Evolutionary conservation across 495 filamentous ascomycete genomes (phyloP), one percentile per base, ranked within the genome.

Genomic region (Aspergillus coremiiformis): DNA sequence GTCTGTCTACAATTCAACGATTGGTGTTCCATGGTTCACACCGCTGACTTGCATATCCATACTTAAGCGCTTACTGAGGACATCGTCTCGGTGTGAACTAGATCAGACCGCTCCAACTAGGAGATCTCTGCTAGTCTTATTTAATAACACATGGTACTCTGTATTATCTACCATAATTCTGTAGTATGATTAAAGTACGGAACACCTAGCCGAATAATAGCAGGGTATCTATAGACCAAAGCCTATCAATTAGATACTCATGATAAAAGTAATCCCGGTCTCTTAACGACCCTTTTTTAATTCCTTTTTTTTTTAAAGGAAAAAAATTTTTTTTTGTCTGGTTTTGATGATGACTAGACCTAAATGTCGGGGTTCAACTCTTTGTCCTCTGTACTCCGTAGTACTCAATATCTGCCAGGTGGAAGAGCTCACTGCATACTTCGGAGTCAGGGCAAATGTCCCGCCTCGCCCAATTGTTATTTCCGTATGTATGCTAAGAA

Each of bases 21-120:
- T 6, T 39, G 33, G 2, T 23, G 49, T 52, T 53, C 50, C 55
- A 50, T 57, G 51, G 55, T 54, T 58, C 55, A 17, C 50, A 47
- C 44, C 54, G n/a, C n/a, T n/a, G n/a, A n/a, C n/a, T n/a, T n/a
- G n/a, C n/a, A n/a, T n/a, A n/a, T n/a, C n/a, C n/a, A n/a, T n/a
- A n/a, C n/a, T n/a, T n/a, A n/a, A n/a, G n/a, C n/a, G n/a, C n/a
- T n/a, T n/a, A n/a, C n/a, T n/a, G n/a, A n/a, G n/a, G n/a, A n/a
- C n/a, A n/a, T n/a, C n/a, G 22, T 44, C 42, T 44, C 44, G 44
- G 33, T 15, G 33, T 6, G 33, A 15, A 37, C 6, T 35, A 7
- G 5, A 1, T 19, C 1, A 37, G 4, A 15, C 4, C 33, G 15
- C 33, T 37, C 17, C 14, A 15, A n/a, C 15, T 3, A 10, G 33